Conservation (phyloP, 169 alveolate genomes). For the Plasmodium knowlesi region DNA sequence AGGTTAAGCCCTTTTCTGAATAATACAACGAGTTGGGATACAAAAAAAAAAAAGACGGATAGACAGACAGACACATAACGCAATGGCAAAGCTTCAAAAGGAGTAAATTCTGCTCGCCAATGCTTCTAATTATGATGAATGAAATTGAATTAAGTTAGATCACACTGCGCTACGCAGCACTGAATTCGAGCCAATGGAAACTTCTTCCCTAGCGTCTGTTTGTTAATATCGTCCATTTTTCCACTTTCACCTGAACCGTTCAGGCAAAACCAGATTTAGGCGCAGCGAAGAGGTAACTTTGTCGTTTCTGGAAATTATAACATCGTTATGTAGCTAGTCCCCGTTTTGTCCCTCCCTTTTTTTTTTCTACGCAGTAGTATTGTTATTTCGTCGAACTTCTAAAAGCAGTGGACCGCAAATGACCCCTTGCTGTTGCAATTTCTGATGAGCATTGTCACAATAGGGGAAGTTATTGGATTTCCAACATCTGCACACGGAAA, state of each 20-base stretch:
- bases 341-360: background rate
- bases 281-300: background rate
- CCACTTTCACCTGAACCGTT: background rate
- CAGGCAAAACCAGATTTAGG: background rate
- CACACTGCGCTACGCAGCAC: background rate
- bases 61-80: background rate
- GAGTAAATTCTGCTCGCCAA: background rate
- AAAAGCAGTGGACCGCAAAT: constrained; percentile 85
- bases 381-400: constrained; percentile 76
- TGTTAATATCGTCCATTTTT: background rate
- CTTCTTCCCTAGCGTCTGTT: background rate
- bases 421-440: constrained; percentile 83
- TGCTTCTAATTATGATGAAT: background rate
- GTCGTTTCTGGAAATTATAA: background rate
- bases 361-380: background rate
- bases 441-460: constrained; percentile 89
- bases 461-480: constrained; percentile 87
- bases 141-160: too few species aligned
- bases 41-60: background rate
- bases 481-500: constrained; percentile 89
- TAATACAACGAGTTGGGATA: background rate
- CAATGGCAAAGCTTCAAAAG: background rate
- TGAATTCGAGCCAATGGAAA: background rate
- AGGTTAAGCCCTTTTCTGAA: background rate
- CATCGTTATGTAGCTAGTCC: background rate